Base-by-base conservation (phyloP, 2,329 filamentous ascomycete species). In the Ceratocystis colombiana region DNA sequence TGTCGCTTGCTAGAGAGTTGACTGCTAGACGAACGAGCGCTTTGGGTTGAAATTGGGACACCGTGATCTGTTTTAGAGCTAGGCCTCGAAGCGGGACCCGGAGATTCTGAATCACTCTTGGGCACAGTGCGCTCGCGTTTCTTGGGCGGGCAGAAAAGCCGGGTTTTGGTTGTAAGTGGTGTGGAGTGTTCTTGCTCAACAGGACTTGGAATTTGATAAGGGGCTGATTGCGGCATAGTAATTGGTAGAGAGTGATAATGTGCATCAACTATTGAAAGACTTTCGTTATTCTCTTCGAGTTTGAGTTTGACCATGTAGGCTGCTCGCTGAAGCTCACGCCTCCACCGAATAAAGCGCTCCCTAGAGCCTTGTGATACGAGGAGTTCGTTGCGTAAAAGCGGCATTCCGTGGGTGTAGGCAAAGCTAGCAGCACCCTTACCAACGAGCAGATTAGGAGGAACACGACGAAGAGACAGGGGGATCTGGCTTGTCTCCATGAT, bases 361-460 rank as follows among this genome's bases (percentile, higher is more conserved):
- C 82, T 81, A 20, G 94, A 88, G 69, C 85, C 88, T 64, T 82
- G 85, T 2, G 93, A 95, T n/a, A 96, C 81, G 20, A 99, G 79
- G 55, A 80, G 81, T 55, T 94, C 88, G 71, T 90, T 86, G 5
- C 85, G 82, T n/a, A 91, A 80, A 10, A 90, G 79, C 0, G 82
- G 77, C 73, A 97, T 84, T 7, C 89, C 87, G 70, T 91, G 83
- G 68, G 93, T 86, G 68, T 84, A 83, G 0, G 93, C 94, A 75
- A 95, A 99, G n/a, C 88, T 83, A 55, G 84, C 87, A 17, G 94
- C 94, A 10, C 94, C 94, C 70, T 89, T 81, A 44, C 90, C 90
- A 10, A 96, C 89, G 1, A 99, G 82, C 28, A 96, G 84, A 71
- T 96, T 97, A 8, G 94, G 94, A 7, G 95, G 92, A 3, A 99